Conservation (phyloP, 2,329 filamentous ascomycete species). For the Fusarium nelsonii region DNA sequence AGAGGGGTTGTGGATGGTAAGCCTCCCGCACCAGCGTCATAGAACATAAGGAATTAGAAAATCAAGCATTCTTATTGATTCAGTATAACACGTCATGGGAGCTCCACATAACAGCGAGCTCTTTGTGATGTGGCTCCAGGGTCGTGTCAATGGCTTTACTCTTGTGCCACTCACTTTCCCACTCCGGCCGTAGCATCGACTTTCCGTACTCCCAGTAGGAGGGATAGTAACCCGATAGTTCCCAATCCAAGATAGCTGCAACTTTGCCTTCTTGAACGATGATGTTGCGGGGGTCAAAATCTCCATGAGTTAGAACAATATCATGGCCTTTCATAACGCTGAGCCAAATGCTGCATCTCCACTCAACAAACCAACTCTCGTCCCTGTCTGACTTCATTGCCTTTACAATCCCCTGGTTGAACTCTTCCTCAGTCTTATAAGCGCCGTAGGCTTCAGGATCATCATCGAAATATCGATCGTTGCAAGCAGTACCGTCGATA, state of each 20-base stretch:
- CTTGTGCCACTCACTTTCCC: background rate
- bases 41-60: background rate
- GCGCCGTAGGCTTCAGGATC: constrained; percentile 29
- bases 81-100: background rate
- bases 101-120: background rate
- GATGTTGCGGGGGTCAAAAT: constrained; percentile 4
- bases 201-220: constrained; percentile 9
- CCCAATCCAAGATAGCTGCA: constrained; percentile 13
- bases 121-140: background rate
- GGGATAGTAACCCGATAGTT: constrained; percentile 8
- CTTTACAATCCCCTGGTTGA: constrained; percentile 34
- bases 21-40: too few species aligned
- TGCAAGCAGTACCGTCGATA: constrained; percentile 37
- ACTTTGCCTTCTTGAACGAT: background rate
- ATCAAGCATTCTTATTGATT: background rate
- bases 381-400: constrained; percentile 27
- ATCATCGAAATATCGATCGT: constrained; percentile 37
- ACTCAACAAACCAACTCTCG: constrained; percentile 8
- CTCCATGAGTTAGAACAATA: constrained; percentile 4
- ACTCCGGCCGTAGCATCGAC: background rate
- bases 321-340: constrained; percentile 30
- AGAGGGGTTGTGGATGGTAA: too few species aligned
- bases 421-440: constrained; percentile 35
- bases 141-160: background rate
- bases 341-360: constrained; percentile 28